Evolutionary conservation across 73 alveolate genomes (phyloP), one percentile per base, ranked within the genome.

Genomic region (Durusdinium trenchii): DNA sequence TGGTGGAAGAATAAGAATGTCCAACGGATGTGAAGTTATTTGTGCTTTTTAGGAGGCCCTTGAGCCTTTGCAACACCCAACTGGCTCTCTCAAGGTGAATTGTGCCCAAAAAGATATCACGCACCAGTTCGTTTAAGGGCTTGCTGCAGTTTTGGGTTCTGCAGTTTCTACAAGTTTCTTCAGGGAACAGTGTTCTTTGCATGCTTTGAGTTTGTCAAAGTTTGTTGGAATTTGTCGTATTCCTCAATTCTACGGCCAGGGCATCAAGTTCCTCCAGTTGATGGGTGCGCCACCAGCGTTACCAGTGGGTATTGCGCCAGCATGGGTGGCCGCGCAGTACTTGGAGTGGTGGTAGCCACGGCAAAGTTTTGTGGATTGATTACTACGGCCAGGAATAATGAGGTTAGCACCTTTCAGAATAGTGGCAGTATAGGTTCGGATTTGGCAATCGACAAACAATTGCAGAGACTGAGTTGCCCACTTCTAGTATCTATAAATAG

Each of bases 241-340:
- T 23, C 69, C 69, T 23, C 23, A 23, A 16, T 23, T 57, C 23
- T 57, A 12, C 69, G 12, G 9, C 28, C 12, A 82, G 93, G 93
- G 93, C 75, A 82, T 82, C 69, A 82, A 82, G 93, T 82, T 82
- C 93, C 32, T 82, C 36, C 93, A 82, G 51, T 28, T 82, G 52
- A 82, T 82, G 93, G 73, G 93, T 50, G 51, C 73, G 75, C 73
- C 9, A 12, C 28, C 28, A 9, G 20, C 64, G 64, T 20, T 54
- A 12, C 64, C 28, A 54, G 64, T n/a, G n/a, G n/a, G n/a, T n/a
- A n/a, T n/a, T n/a, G n/a, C n/a, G n/a, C n/a, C n/a, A n/a, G n/a
- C n/a, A n/a, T n/a, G n/a, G n/a, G n/a, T n/a, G n/a, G n/a, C n/a
- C n/a, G 43, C 26, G 61, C n/a, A 71, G 12, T 23, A 57, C 23